Base-by-base conservation (phyloP, 2,329 filamentous ascomycete species). In the Sporothrix schenckii region DNA sequence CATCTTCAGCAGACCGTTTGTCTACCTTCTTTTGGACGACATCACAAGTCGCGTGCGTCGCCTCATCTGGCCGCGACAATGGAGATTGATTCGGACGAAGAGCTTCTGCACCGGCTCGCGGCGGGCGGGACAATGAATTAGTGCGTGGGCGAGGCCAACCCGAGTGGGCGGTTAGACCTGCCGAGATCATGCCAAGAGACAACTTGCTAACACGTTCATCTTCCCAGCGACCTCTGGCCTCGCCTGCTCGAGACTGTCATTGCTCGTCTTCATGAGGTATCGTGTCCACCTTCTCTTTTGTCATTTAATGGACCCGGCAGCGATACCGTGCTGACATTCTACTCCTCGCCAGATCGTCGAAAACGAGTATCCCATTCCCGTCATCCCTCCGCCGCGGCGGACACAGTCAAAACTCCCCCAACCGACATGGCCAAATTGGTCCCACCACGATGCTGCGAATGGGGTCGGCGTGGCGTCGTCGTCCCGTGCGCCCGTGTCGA, bases 321-420 rank as follows among this genome's bases (percentile, higher is more conserved):
- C 11, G 41, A 27, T 3, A n/a, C 1, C 14, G 6, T 41, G 9
- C 19, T 44, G 11, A 21, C n/a, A 27, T 19, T 1, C 21, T 54
- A 44, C 47, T 10, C 50, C 7, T 3, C 49, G 30, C 61, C 11
- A 96, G 92, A 94, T 93, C 74, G 87, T 91, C 53, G 86, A 87
- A 79, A 85, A 88, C 77, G 89, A 90, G 68, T 97, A 97, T 76
- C 89, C 91, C 54, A 89, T 91, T 75, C 91, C 91, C 68, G 80
- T 88, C 68, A 84, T 86, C 47, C 80, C 82, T 19, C 80, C 81
- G 14, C 80, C 80, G 30, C 76, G 81, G 56, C 79, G 80, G 72
- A 76, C 81, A 75, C 77, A 81, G 71, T 82, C 80, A 74, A 80
- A 81, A 71, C 79, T 84, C 66, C 81, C 82, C 68, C 83, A 84